These are phyloP conservation scores for Juglanconis oblonga DNA, from an alignment of 2,329 filamentous ascomycete species.

Conservation along the genomic window DNA sequence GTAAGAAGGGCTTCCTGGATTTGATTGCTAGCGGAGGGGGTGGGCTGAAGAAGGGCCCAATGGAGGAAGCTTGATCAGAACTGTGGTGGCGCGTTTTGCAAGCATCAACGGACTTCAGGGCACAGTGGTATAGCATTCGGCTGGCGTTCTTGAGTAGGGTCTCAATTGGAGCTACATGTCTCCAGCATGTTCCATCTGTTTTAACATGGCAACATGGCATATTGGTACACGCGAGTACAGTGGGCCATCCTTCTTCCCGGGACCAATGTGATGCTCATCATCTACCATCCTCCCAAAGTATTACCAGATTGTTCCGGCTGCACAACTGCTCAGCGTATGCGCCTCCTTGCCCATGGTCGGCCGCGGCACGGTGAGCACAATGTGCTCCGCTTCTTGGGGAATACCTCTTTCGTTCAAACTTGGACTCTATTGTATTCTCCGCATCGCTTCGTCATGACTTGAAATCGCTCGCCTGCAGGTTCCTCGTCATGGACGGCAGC, in stretches of 20 bases:
- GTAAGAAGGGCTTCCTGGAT: conserved; percentile 92
- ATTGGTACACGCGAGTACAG: conserved; percentile 14
- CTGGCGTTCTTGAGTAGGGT: conserved; percentile 14
- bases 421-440: background rate
- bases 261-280: background rate
- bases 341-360: background rate
- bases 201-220: background rate
- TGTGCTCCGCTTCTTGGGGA: background rate
- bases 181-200: background rate
- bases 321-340: background rate
- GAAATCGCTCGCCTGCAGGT: conserved; percentile 94
- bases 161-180: conserved; percentile 7
- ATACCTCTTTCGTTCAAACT: background rate
- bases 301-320: no score
- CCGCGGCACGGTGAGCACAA: background rate
- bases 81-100: no score
- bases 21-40: conserved; percentile 70
- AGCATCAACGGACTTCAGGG: no score
- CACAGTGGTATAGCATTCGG: background rate
- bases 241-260: background rate
- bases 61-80: conserved; percentile 51
- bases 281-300: background rate
- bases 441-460: conserved; percentile 27
- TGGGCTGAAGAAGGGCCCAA: conserved; percentile 53
- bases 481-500: conserved; percentile 90